phyloP scores from a whole-genome alignment of 2,329 filamentous ascomycete species.

The Chaetomium sp. region DNA sequence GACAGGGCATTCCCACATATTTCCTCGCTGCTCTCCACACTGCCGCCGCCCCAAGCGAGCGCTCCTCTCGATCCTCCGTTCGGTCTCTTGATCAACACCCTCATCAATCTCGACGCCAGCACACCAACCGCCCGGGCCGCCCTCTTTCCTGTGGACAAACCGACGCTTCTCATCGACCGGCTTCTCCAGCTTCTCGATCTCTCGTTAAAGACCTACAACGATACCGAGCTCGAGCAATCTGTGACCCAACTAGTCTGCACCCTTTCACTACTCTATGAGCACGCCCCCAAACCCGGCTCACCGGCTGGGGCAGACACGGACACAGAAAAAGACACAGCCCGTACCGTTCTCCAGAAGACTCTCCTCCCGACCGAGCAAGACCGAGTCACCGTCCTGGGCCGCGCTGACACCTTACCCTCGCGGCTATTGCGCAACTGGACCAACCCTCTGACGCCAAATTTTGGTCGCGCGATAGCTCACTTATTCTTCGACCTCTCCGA shows the following conservation, averaged over 20 bases:
- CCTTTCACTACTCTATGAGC: constrained; percentile 62
- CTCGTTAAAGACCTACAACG: constrained; percentile 56
- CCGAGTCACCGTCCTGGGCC: constrained; percentile 69
- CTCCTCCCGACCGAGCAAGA: constrained; percentile 75
- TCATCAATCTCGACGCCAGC: constrained; percentile 70
- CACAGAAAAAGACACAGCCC: constrained; percentile 28
- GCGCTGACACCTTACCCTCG: constrained; percentile 65
- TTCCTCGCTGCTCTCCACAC: constrained; percentile 59
- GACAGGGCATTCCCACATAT: constrained; percentile 62
- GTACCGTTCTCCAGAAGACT: constrained; percentile 54
- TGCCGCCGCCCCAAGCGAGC: constrained; percentile 36
- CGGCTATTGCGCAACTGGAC: constrained; percentile 72
- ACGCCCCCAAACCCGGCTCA: constrained; percentile 45
- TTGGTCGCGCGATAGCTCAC: constrained; percentile 68
- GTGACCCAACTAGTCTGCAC: constrained; percentile 69
- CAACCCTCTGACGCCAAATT: constrained; percentile 61
- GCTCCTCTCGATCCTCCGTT: constrained; percentile 69
- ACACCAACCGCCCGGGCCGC: constrained; percentile 46
- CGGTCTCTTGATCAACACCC: constrained; percentile 67
- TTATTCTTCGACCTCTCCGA: constrained; percentile 84
- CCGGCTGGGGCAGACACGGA: too few relatives aligned
- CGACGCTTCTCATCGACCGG: constrained; percentile 53
- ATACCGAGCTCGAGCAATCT: constrained; percentile 64
- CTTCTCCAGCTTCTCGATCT: constrained; percentile 65
- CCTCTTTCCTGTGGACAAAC: constrained; percentile 60